Conservation (phyloP, 257 asterid genomes). For the Fraxinus pennsylvanica region DNA sequence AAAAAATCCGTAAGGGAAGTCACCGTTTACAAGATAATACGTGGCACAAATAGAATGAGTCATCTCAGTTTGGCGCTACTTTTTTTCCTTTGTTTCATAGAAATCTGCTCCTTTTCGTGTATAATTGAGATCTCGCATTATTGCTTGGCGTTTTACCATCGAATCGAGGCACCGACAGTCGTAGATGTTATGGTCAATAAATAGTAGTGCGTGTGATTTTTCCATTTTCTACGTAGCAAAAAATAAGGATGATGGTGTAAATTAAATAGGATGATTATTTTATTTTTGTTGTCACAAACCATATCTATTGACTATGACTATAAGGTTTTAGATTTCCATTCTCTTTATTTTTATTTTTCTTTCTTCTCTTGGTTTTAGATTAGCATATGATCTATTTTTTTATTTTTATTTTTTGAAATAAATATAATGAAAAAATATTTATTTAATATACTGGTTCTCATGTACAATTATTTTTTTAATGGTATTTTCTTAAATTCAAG, state of each 20-base stretch:
- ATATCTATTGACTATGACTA: no score
- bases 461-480: no score
- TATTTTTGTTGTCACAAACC: no score
- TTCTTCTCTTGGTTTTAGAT: no score
- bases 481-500: no score
- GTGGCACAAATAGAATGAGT: conserved; percentile 47
- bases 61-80: conserved; percentile 21
- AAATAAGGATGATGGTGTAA: neutral
- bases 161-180: conserved; percentile 32
- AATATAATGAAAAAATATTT: no score
- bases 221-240: neutral
- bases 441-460: no score
- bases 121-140: neutral
- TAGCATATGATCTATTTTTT: no score
- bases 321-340: no score
- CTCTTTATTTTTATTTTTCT: no score
- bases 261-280: neutral
- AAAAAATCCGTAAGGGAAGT: conserved; percentile 11
- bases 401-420: no score
- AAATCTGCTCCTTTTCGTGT: neutral
- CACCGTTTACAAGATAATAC: conserved; percentile 39
- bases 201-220: neutral
- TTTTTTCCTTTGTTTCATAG: conserved; percentile 26
- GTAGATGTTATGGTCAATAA: conserved; percentile 5
- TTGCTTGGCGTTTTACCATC: conserved; percentile 6